Evolutionary conservation across 1,139 yeast species (phyloP).

Genomic region (Zygosaccharomyces sapae): DNA sequence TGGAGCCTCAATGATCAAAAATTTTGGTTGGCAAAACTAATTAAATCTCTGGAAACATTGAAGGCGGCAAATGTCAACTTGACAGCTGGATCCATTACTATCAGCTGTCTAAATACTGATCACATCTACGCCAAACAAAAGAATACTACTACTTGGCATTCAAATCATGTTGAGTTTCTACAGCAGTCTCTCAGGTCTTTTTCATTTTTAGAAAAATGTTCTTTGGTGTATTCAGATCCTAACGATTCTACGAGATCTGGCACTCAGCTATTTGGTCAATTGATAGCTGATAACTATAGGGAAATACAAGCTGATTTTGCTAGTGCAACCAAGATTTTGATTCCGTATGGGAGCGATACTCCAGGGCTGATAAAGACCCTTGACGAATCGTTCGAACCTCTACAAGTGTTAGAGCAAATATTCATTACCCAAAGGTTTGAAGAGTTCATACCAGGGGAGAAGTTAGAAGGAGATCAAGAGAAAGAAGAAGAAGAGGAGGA

Average conservation of each 20-base stretch:
- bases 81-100: constrained; percentile 10
- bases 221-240: constrained; percentile 18
- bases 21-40: constrained; percentile 19
- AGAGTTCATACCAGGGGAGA: constrained; percentile 11
- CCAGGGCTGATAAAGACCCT: constrained; percentile 48
- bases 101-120: constrained; percentile 18
- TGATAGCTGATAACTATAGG: constrained; percentile 12
- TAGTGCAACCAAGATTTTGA: constrained; percentile 39
- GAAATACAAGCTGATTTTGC: constrained; percentile 23
- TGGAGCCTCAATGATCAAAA: constrained; percentile 21
- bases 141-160: constrained; percentile 21
- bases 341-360: constrained; percentile 52
- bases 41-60: constrained; percentile 7
- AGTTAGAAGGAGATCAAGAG: not conserved
- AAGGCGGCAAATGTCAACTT: constrained; percentile 3
- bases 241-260: not conserved
- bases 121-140: constrained; percentile 20
- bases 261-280: constrained; percentile 10
- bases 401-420: constrained; percentile 8
- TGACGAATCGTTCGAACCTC: constrained; percentile 33
- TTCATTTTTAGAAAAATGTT: constrained; percentile 14
- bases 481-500: not conserved
- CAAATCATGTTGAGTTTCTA: constrained; percentile 22
- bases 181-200: constrained; percentile 24
- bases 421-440: constrained; percentile 15